Percentiles rank a stretch among this genome's conserved stretches.
Evolutionary conservation across 352 stramenopile species (phyloP).

Genomic region (Chrysophaeum taylorii): DNA sequence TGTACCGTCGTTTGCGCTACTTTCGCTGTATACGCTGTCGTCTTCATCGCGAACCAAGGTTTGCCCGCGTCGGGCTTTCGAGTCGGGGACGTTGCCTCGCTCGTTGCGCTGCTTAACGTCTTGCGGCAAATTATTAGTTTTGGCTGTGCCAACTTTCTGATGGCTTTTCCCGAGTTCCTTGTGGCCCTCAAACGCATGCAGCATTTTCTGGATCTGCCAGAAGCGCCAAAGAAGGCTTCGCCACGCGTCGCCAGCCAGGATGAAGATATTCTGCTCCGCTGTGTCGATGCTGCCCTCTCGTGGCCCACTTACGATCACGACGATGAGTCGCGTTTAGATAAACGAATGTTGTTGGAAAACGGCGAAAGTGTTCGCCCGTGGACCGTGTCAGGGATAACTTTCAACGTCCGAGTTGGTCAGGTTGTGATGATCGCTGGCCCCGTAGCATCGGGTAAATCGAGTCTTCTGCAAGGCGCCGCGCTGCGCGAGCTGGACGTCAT

Average conservation of each 20-base stretch:
- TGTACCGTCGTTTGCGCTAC: background rate
- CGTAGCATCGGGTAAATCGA: background rate
- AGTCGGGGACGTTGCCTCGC: background rate
- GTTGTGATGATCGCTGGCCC: conserved; percentile 38
- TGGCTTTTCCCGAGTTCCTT: background rate
- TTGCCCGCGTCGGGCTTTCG: background rate
- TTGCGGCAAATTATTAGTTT: conserved; percentile 5
- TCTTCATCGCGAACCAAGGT: background rate
- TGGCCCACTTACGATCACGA: too few species aligned
- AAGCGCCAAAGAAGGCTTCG: too few species aligned
- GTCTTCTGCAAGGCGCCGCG: background rate
- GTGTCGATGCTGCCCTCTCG: too few species aligned
- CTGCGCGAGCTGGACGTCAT: background rate
- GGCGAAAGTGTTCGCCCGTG: too few species aligned
- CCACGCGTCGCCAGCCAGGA: too few species aligned
- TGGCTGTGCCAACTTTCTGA: conserved; percentile 1
- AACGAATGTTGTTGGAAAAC: too few species aligned
- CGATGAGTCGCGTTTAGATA: too few species aligned
- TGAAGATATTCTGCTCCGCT: too few species aligned
- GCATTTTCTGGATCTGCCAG: background rate
- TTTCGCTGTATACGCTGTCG: background rate
- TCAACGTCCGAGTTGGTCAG: conserved; percentile 53
- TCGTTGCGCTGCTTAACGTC: background rate
- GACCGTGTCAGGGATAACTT: too few species aligned
- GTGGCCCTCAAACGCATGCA: background rate